These are phyloP conservation scores for Willaertia magna DNA, from an alignment of 208 protist genomes.

Conservation along the genomic window DNA sequence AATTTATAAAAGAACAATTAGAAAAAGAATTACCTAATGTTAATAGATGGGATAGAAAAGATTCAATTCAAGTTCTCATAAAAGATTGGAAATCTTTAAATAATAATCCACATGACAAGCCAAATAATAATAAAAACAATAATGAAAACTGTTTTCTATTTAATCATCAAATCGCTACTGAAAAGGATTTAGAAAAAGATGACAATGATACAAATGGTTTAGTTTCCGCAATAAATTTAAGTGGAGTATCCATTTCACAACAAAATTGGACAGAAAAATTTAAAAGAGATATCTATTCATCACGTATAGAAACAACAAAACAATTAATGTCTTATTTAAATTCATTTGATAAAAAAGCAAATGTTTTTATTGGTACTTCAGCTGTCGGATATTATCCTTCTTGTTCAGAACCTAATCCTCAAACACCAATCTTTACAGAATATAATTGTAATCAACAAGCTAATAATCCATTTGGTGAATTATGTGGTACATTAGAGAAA, in stretches of 20 bases:
- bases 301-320: not conserved
- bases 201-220: not conserved
- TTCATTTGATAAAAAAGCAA: not conserved
- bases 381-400: not conserved
- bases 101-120: not conserved
- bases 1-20: not conserved
- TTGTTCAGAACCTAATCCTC: not conserved
- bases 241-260: not conserved
- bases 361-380: not conserved
- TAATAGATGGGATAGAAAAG: not conserved
- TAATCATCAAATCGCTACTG: not conserved
- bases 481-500: not conserved
- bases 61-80: not conserved
- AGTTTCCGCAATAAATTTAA: not conserved
- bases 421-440: not conserved
- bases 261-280: not conserved
- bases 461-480: not conserved
- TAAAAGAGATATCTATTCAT: not conserved
- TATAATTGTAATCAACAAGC: not conserved
- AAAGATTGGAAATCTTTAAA: not conserved
- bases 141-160: not conserved
- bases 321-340: not conserved
- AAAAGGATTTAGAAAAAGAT: too few species aligned
- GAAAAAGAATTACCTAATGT: not conserved
- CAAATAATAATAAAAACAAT: too few species aligned